A percentile compares a stretch with the other conserved stretches of the same genome.
phyloP scores from a whole-genome alignment of 192 early-diverging fungal species.

The Jimgerdemannia lactiflua region DNA sequence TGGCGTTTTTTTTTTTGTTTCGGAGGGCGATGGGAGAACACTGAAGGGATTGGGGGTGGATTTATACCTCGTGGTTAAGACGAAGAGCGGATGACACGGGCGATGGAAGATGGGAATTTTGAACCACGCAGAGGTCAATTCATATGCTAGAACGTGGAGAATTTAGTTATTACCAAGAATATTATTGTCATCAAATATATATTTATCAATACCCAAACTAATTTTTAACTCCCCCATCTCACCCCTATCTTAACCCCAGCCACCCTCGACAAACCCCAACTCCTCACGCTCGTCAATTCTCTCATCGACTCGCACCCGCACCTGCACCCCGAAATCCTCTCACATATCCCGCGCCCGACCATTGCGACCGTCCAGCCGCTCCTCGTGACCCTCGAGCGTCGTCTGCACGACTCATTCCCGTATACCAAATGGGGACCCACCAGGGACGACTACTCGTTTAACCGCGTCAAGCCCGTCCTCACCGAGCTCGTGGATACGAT shows the following conservation, averaged over 20 bases:
- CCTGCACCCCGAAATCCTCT: conserved; percentile 64
- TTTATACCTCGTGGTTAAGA: no score
- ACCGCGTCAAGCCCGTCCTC: conserved; percentile 75
- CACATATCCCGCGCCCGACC: conserved; percentile 83
- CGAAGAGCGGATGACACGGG: no score
- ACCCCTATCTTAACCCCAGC: conserved; percentile 19
- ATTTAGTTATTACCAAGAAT: conserved; percentile 7
- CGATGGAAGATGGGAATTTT: no score
- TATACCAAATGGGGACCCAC: conserved; percentile 79
- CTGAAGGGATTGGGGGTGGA: no score
- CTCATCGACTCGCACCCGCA: conserved; percentile 73
- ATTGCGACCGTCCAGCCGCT: conserved; percentile 66
- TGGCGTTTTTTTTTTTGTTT: background rate
- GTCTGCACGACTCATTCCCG: conserved; percentile 76
- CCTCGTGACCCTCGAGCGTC: conserved; percentile 66
- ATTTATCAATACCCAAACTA: background rate
- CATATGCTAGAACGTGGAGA: no score
- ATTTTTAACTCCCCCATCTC: conserved; percentile 13
- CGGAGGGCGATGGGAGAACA: no score
- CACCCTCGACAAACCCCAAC: conserved; percentile 67
- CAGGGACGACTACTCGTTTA: conserved; percentile 87
- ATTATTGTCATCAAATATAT: no score
- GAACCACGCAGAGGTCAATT: no score
- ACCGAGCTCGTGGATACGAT: conserved; percentile 70
- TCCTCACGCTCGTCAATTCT: conserved; percentile 69